Evolutionary conservation across 768 basidiomycete species (phyloP).

Genomic region (Termitomyces sp.): DNA sequence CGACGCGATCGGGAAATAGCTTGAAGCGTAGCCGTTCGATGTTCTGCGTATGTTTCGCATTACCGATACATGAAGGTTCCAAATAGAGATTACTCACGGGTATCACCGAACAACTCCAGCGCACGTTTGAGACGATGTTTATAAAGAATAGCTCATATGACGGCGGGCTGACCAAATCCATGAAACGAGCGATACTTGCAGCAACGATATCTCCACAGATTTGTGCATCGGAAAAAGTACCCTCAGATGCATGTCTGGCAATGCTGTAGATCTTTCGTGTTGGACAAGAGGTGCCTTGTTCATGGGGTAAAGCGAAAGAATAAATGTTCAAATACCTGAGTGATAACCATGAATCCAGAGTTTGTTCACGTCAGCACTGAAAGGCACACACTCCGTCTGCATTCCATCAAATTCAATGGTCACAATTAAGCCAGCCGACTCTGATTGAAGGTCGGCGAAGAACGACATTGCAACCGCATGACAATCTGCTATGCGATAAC

Average conservation of each 20-base stretch:
- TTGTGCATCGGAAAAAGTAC: conserved; percentile 21
- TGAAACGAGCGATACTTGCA: conserved; percentile 17
- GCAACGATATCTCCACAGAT: conserved; percentile 22
- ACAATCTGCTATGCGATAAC: conserved; percentile 24
- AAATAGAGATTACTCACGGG: conserved; percentile 4
- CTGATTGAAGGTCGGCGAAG: conserved; percentile 24
- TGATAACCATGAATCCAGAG: not conserved
- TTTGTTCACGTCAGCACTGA: not conserved
- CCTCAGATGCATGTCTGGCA: conserved; percentile 10
- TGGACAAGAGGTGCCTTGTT: conserved; percentile 5
- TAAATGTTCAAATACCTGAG: conserved; percentile 17
- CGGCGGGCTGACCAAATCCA: conserved; percentile 11
- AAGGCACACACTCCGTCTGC: conserved; percentile 9
- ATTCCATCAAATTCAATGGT: conserved; percentile 8
- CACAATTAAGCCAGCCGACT: conserved; percentile 7
- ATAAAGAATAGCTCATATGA: conserved; percentile 24
- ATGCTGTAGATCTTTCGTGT: conserved; percentile 11
- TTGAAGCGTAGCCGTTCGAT: conserved; percentile 28
- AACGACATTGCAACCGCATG: conserved; percentile 25
- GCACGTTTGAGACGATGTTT: conserved; percentile 20
- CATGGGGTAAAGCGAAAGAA: conserved; percentile 15
- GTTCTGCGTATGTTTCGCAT: conserved; percentile 16
- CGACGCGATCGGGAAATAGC: conserved; percentile 23
- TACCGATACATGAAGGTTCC: conserved; percentile 12
- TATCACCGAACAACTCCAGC: conserved; percentile 7